phyloP scores from a whole-genome alignment of 2,329 filamentous ascomycete genomes.

The Daldinia sp. region DNA sequence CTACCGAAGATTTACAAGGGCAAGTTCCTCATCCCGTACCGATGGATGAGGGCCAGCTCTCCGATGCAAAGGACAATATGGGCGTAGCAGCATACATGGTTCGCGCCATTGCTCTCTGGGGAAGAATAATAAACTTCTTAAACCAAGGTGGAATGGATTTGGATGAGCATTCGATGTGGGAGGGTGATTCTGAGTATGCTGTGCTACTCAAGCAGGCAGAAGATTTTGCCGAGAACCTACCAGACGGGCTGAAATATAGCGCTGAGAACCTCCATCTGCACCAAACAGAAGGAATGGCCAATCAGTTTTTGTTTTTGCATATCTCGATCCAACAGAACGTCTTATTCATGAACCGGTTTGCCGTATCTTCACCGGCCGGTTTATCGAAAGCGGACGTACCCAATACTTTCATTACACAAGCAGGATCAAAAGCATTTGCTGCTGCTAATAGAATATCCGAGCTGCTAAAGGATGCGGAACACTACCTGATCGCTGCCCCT shows the following conservation, averaged over 20 bases:
- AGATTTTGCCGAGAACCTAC: slow-evolving; percentile 73
- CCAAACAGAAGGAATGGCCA: slow-evolving; percentile 82
- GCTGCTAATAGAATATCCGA: slow-evolving; percentile 88
- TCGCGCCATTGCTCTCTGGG: slow-evolving; percentile 86
- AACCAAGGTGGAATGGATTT: slow-evolving; percentile 87
- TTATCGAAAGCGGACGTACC: slow-evolving; percentile 75
- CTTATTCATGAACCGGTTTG: slow-evolving; percentile 89
- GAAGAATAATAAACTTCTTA: slow-evolving; percentile 85
- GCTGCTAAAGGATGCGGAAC: slow-evolving; percentile 80
- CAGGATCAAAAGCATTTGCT: slow-evolving; percentile 77
- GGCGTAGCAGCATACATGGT: slow-evolving; percentile 93
- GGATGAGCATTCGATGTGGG: slow-evolving; percentile 83
- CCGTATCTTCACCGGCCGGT: slow-evolving; percentile 73
- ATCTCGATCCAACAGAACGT: slow-evolving; percentile 89
- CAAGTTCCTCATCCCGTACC: slow-evolving; percentile 69
- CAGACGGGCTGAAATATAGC: slow-evolving; percentile 76
- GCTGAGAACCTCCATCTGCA: slow-evolving; percentile 85
- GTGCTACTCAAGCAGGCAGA: slow-evolving; percentile 75
- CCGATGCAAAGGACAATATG: slow-evolving; percentile 83
- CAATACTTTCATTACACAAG: slow-evolving; percentile 77
- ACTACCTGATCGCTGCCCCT: slow-evolving; percentile 83
- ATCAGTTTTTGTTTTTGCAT: slow-evolving; percentile 93
- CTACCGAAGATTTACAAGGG: slow-evolving; percentile 84
- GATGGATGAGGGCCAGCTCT: slow-evolving; percentile 69
- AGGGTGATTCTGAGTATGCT: slow-evolving; percentile 77